These are phyloP conservation scores for Spencermartinsiella ligniputridi DNA, from an alignment of 1,139 yeast genomes.

Conservation along the genomic window DNA sequence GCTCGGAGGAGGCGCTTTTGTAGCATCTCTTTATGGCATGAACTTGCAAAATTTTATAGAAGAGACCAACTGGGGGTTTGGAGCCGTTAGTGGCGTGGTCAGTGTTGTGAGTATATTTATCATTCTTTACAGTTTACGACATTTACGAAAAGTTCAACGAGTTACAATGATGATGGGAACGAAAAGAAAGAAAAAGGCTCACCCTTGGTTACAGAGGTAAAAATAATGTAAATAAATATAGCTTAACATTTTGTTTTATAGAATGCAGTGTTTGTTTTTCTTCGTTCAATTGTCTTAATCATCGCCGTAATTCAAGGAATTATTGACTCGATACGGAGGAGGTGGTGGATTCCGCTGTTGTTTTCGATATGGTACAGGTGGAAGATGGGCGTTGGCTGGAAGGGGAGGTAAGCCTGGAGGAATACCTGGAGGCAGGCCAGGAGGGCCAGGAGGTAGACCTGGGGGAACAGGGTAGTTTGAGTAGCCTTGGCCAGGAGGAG, in stretches of 20 bases:
- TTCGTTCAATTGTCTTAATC: neutral
- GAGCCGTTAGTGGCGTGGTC: constrained; percentile 51
- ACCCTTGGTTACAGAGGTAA: neutral
- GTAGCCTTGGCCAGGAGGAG: too few relatives aligned
- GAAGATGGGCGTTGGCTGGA: neutral
- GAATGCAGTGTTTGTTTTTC: too few relatives aligned
- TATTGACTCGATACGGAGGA: neutral
- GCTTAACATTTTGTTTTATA: neutral
- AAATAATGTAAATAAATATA: neutral
- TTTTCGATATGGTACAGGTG: neutral
- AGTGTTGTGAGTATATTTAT: constrained; percentile 39
- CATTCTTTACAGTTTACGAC: constrained; percentile 37
- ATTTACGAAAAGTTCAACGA: constrained; percentile 53
- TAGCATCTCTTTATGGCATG: constrained; percentile 96
- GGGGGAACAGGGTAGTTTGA: too few relatives aligned
- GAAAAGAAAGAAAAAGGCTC: constrained; percentile 9
- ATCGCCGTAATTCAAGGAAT: neutral
- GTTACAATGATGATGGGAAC: constrained; percentile 55
- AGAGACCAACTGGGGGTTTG: constrained; percentile 66
- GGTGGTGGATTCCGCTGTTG: neutral
- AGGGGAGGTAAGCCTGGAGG: neutral
- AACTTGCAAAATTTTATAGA: constrained; percentile 88
- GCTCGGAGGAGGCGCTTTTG: constrained; percentile 72
- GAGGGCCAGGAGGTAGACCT: neutral
- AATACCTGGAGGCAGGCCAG: neutral